Conservation (phyloP, 2,329 filamentous ascomycete genomes). For the Drechslera avenae region DNA sequence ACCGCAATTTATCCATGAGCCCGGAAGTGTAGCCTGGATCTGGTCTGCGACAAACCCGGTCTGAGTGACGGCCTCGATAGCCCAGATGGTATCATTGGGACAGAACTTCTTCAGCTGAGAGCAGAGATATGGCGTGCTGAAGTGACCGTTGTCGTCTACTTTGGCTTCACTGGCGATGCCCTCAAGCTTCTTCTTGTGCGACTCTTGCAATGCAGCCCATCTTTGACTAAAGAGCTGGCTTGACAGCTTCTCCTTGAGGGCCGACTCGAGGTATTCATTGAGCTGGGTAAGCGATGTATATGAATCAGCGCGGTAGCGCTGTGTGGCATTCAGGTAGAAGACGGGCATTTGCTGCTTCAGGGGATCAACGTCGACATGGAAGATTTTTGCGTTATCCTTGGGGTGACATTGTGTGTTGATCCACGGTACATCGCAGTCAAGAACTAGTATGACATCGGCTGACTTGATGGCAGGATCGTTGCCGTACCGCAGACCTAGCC, state of each 20-base stretch:
- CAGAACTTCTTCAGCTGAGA: constrained; percentile 61
- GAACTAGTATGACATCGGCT: constrained; percentile 81
- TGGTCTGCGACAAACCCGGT: constrained; percentile 71
- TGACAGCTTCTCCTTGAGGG: constrained; percentile 45
- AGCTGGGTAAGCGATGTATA: constrained; percentile 70
- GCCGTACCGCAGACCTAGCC: constrained; percentile 71
- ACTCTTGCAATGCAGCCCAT: constrained; percentile 61
- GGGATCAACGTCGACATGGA: constrained; percentile 70
- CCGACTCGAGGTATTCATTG: constrained; percentile 62
- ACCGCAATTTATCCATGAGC: constrained; percentile 80
- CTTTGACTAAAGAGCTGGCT: constrained; percentile 52
- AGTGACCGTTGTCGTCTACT: constrained; percentile 66
- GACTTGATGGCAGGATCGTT: constrained; percentile 73
- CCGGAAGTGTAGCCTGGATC: constrained; percentile 68
- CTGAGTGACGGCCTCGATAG: constrained; percentile 78
- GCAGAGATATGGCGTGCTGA: constrained; percentile 65
- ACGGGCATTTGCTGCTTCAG: constrained; percentile 67
- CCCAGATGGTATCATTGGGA: constrained; percentile 72
- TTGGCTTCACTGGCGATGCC: constrained; percentile 63
- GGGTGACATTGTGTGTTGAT: constrained; percentile 77
- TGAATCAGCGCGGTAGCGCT: constrained; percentile 58
- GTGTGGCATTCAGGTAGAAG: constrained; percentile 61
- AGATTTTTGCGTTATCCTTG: constrained; percentile 60
- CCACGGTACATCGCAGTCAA: constrained; percentile 94
- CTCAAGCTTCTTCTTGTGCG: constrained; percentile 64